Percentiles rank a stretch among this genome's conserved stretches.
These are phyloP conservation scores for Jacaranda copaia DNA, from an alignment of 257 asterid species.

Conservation along the genomic window DNA sequence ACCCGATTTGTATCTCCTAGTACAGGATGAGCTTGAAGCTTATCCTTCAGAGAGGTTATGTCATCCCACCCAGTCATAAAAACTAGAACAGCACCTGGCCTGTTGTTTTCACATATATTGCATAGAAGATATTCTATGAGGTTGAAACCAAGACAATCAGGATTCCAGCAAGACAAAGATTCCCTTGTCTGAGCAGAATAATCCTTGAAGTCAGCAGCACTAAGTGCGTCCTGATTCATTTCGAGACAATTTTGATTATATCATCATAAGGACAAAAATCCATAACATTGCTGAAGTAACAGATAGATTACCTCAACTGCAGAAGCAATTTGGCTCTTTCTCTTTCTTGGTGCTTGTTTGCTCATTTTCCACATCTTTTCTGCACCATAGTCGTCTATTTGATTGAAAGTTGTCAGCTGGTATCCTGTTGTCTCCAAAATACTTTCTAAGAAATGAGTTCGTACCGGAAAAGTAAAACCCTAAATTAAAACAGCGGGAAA, in stretches of 20 bases:
- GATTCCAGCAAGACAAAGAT: constrained; percentile 92
- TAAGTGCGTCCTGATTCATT: constrained; percentile 69
- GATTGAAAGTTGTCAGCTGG: constrained; percentile 82
- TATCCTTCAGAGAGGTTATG: constrained; percentile 80
- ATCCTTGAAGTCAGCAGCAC: constrained; percentile 70
- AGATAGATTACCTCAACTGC: constrained; percentile 80
- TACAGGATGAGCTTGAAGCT: constrained; percentile 78
- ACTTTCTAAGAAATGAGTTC: constrained; percentile 79
- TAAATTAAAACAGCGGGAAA: constrained; percentile 30
- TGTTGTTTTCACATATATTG: constrained; percentile 70
- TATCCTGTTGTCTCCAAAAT: constrained; percentile 88
- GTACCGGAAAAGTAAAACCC: constrained; percentile 88
- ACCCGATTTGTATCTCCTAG: constrained; percentile 81
- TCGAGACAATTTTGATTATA: constrained; percentile 32
- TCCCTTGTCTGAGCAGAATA: constrained; percentile 71
- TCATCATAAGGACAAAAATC: constrained; percentile 39
- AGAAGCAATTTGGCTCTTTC: constrained; percentile 86
- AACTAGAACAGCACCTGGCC: constrained; percentile 89
- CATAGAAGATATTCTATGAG: constrained; percentile 77
- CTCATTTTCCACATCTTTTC: constrained; percentile 89
- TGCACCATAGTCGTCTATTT: constrained; percentile 86
- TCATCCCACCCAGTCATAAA: constrained; percentile 99
- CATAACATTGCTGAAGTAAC: constrained; percentile 25
- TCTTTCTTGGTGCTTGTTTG: constrained; percentile 85
- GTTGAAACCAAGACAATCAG: constrained; percentile 86